phyloP scores from a whole-genome alignment of 78 protist genomes.

The Dictyostelium purpureum region DNA sequence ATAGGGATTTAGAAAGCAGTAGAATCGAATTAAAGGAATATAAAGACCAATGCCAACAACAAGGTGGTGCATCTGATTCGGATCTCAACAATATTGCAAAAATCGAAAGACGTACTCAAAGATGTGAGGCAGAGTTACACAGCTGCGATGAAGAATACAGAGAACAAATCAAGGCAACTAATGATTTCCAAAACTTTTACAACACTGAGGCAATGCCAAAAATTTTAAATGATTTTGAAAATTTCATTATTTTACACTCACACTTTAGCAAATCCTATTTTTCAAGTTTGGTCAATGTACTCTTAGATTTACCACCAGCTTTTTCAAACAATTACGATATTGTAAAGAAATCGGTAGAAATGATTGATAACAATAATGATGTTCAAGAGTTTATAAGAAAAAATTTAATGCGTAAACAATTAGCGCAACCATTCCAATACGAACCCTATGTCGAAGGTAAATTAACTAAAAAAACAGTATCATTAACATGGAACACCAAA shows the following conservation, averaged over 20 bases:
- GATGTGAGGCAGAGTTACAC: background rate
- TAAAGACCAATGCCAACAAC: background rate
- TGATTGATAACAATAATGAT: conserved; percentile 34
- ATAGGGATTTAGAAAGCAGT: conserved; percentile 33
- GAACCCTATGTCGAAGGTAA: conserved; percentile 69
- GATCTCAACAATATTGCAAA: conserved; percentile 11
- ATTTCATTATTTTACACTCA: conserved; percentile 11
- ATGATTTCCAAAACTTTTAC: conserved; percentile 64
- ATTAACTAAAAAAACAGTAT: background rate
- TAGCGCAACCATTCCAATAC: conserved; percentile 44
- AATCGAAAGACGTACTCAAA: conserved; percentile 8
- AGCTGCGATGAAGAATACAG: conserved; percentile 41
- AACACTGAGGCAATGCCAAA: conserved; percentile 61
- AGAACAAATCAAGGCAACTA: conserved; percentile 73
- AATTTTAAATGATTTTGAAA: conserved; percentile 61
- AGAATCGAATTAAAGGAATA: conserved; percentile 34
- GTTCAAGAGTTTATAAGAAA: conserved; percentile 64
- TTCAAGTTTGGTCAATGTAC: background rate
- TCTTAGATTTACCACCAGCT: conserved; percentile 23
- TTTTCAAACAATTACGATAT: conserved; percentile 15
- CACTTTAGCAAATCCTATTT: conserved; percentile 53
- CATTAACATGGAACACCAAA: conserved; percentile 25
- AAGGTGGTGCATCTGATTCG: conserved; percentile 22
- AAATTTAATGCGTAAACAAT: conserved; percentile 25
- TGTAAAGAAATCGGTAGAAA: conserved; percentile 18